Percentiles rank a stretch among this genome's conserved stretches.
These are phyloP conservation scores for Pseudogymnoascus sp. DNA, from an alignment of 2,329 filamentous ascomycete species.

Conservation along the genomic window DNA sequence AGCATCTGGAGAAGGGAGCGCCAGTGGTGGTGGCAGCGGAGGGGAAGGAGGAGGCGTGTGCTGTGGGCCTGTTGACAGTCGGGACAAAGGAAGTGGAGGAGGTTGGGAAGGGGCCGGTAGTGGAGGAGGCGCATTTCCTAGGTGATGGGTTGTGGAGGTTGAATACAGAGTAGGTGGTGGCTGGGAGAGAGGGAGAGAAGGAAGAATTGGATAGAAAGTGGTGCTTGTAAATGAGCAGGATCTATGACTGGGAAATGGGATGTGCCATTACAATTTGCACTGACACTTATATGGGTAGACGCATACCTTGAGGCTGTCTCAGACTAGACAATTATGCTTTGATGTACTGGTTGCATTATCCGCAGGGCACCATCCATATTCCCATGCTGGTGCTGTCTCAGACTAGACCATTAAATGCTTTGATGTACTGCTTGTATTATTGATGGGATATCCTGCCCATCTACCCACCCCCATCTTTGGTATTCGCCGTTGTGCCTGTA, in stretches of 20 bases:
- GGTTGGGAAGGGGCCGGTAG: constrained; percentile 87
- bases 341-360: background rate
- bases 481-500: background rate
- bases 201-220: background rate
- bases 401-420: background rate
- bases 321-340: background rate
- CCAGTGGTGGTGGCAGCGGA: constrained; percentile 87
- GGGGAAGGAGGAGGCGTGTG: constrained; percentile 85
- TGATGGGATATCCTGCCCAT: background rate
- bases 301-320: background rate
- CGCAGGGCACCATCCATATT: too few relatives aligned
- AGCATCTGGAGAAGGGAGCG: constrained; percentile 68
- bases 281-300: background rate
- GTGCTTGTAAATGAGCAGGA: background rate
- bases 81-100: constrained; percentile 88
- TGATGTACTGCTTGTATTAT: background rate
- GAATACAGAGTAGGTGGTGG: constrained; percentile 19
- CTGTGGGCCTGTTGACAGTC: constrained; percentile 75
- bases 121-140: constrained; percentile 88
- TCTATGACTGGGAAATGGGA: background rate
- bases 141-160: constrained; percentile 84
- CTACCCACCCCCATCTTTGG: background rate
- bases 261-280: background rate
- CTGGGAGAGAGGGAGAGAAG: background rate
- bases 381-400: background rate